Evolutionary conservation across 2,329 filamentous ascomycete species (phyloP).

Genomic region (Lachnum nothofagi): DNA sequence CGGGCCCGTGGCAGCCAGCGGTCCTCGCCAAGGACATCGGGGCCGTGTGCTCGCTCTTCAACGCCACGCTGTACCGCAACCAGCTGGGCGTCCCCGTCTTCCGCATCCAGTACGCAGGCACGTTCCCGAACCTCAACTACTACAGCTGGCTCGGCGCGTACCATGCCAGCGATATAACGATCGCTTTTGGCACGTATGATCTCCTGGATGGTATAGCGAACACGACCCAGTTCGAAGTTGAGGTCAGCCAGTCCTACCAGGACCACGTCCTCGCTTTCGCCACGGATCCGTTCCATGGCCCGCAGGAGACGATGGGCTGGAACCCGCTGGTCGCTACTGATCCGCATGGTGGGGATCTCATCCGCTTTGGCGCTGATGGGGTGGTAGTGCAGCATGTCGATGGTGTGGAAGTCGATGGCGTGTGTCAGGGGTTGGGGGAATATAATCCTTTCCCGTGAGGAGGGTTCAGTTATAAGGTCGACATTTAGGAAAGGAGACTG

Average conservation of each 20-base stretch:
- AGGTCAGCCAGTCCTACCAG: slow-evolving; percentile 27
- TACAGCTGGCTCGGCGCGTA: background rate
- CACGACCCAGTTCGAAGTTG: slow-evolving; percentile 27
- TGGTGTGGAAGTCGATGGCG: background rate
- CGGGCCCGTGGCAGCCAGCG: background rate
- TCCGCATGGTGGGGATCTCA: background rate
- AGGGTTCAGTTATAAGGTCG: background rate
- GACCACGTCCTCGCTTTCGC: slow-evolving; percentile 16
- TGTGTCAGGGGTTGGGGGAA: background rate
- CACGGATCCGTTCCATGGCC: slow-evolving; percentile 5
- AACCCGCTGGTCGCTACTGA: slow-evolving; percentile 1
- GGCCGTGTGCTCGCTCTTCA: background rate
- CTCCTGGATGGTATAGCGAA: slow-evolving; percentile 26
- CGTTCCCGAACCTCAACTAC: background rate
- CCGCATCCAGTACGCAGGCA: background rate
- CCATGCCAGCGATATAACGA: background rate
- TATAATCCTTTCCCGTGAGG: slow-evolving; percentile 6
- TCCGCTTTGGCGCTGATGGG: slow-evolving; percentile 4
- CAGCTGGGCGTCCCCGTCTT: background rate
- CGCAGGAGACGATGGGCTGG: slow-evolving; percentile 2
- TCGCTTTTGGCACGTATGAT: slow-evolving; percentile 32
- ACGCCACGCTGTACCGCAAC: background rate
- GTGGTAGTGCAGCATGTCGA: background rate
- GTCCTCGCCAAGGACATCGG: background rate
- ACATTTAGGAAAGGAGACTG: background rate